A percentile compares a stretch with the other conserved stretches of the same genome.
Evolutionary conservation across 208 protist genomes (phyloP).

Genomic region (Porcisia hertigi): DNA sequence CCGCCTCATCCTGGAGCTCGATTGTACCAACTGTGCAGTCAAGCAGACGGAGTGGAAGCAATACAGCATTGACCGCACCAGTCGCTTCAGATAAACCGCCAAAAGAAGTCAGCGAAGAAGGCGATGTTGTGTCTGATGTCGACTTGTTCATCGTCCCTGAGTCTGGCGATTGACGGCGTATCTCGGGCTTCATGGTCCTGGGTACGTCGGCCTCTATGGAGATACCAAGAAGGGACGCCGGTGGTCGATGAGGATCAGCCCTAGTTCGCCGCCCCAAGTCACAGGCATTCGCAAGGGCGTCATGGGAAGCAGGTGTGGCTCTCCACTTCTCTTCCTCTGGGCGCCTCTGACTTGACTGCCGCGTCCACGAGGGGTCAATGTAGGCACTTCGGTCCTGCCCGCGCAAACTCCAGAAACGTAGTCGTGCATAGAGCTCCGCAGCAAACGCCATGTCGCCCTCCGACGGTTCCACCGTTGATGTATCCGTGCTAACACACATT

Average conservation of each 20-base stretch:
- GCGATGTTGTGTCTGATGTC: background rate
- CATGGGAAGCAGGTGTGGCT: background rate
- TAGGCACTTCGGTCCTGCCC: conserved; percentile 55
- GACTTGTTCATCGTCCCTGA: background rate
- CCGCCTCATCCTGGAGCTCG: conserved; percentile 15
- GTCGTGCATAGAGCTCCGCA: conserved; percentile 56
- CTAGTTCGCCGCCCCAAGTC: background rate
- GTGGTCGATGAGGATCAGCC: background rate
- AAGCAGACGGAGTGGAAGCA: conserved; percentile 17
- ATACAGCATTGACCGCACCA: background rate
- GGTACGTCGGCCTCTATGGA: background rate
- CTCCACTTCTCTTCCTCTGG: background rate
- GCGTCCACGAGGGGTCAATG: conserved; percentile 27
- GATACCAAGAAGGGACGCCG: background rate
- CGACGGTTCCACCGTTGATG: conserved; percentile 7
- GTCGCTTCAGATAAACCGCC: background rate
- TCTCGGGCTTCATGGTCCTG: background rate
- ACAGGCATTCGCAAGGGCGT: too few relatives aligned
- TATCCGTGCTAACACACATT: background rate
- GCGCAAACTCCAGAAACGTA: conserved; percentile 75
- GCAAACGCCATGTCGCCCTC: conserved; percentile 66
- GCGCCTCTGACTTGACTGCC: background rate
- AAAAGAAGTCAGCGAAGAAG: background rate
- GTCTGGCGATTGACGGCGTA: background rate
- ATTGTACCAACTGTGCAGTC: conserved; percentile 26